phyloP scores from a whole-genome alignment of 129 eudicot genomes.

The Deinandra increscens region DNA sequence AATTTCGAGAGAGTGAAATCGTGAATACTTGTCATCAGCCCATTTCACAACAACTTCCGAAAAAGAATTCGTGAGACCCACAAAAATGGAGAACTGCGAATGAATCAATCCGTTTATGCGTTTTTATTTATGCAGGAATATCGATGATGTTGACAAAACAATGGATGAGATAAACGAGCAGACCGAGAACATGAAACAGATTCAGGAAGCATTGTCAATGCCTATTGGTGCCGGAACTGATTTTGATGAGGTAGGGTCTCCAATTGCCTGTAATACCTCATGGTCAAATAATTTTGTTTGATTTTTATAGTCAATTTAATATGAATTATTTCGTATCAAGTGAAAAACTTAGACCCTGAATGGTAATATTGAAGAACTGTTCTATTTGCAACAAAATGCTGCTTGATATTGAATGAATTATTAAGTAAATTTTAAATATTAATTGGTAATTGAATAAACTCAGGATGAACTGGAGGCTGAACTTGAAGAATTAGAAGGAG shows the following conservation, averaged over 20 bases:
- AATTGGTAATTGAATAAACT: background rate
- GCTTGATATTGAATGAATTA: background rate
- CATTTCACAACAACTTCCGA: too few species aligned
- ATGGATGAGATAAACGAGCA: conserved; percentile 56
- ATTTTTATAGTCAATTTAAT: conserved; percentile 9
- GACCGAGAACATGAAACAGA: conserved; percentile 46
- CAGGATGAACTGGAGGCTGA: conserved; percentile 44
- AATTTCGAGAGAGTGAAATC: too few species aligned
- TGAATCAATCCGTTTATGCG: background rate
- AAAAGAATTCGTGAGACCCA: background rate
- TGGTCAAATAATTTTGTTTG: background rate
- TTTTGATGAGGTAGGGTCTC: conserved; percentile 44
- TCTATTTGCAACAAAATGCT: background rate
- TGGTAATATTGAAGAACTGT: background rate
- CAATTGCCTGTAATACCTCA: background rate
- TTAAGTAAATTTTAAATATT: background rate
- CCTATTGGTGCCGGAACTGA: conserved; percentile 54
- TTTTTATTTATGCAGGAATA: conserved; percentile 32
- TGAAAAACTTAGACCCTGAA: background rate
- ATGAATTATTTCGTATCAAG: background rate
- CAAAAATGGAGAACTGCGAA: background rate
- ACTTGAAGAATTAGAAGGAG: conserved; percentile 37
- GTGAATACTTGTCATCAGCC: too few species aligned
- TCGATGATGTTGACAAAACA: conserved; percentile 48
- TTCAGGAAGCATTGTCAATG: conserved; percentile 55